Evolutionary conservation across 2,329 filamentous ascomycete genomes (phyloP), one percentile per base, ranked within the genome.

Genomic region (Dactylella cylindrospora): DNA sequence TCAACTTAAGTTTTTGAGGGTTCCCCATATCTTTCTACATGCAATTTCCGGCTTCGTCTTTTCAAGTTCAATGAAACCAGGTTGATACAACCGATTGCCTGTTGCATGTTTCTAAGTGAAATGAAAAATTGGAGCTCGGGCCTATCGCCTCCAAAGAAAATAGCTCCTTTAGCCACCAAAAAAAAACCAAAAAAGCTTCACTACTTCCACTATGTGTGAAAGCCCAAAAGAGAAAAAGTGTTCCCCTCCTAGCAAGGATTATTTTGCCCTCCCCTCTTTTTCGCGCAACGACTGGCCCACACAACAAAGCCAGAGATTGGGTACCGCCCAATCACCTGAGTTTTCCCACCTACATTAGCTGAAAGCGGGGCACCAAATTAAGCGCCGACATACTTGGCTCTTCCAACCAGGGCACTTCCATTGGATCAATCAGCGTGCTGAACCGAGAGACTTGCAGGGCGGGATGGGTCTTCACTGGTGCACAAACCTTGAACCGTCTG

Each of bases 381-480:
- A 61, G 55, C 55, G 55, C 55, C 55, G 38, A 26, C 41, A 29
- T 17, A 46, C 47, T 53, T 53, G 55, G 55, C 55, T 52, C 44
- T 53, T 10, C 43, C 36, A 40, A 41, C 55, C 41, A 43, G 55
- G 55, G 55, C 15, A 29, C 33, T 32, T 22, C 47, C 40, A 61
- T 61, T 61, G 55, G 55, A 61, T 61, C 55, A 61, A 61, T 61
- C 55, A 61, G 28, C 47, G 28, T 39, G 33, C 41, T 36, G 15
- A 53, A 61, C 47, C 55, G 40, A 60, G 47, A 52, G 47, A 61
- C 55, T 52, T 46, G 41, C 55, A 61, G 55, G 35, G 47, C 53
- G 44, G 54, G 47, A 46, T 51, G 40, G 46, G 28, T 28, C 54
- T 50, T 52, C 41, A 35, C 19, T 61, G 40, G 54, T 61, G 47